These are phyloP conservation scores for Phialophora verrucosa DNA, from an alignment of 2,329 filamentous ascomycete species.

Conservation along the genomic window DNA sequence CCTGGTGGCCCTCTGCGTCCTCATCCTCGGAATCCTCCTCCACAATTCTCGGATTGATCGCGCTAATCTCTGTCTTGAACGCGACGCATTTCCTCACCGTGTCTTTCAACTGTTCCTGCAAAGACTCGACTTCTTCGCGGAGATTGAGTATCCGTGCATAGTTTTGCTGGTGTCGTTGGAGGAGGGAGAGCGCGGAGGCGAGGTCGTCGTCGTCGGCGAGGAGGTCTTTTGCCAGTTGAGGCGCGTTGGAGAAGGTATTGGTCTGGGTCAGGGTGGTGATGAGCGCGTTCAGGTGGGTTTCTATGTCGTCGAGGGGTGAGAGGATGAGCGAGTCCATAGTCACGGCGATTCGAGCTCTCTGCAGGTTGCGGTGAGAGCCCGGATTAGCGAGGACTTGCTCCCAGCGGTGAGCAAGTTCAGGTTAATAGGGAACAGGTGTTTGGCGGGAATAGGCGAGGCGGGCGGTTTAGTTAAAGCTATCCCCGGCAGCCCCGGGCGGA, in stretches of 20 bases:
- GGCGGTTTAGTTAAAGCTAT: background rate
- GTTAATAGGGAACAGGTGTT: conserved; percentile 10
- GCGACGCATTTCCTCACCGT: conserved; percentile 50
- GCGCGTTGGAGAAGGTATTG: conserved; percentile 51
- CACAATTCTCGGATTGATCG: conserved; percentile 43
- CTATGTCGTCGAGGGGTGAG: conserved; percentile 48
- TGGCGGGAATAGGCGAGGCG: background rate
- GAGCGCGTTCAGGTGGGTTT: conserved; percentile 51
- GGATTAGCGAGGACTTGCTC: background rate
- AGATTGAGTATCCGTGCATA: conserved; percentile 50
- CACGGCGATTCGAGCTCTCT: background rate
- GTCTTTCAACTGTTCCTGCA: conserved; percentile 50
- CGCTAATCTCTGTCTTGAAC: conserved; percentile 50
- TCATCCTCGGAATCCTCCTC: conserved; percentile 33
- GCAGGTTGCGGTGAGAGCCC: background rate
- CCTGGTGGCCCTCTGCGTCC: conserved; percentile 41
- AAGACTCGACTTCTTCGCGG: conserved; percentile 47
- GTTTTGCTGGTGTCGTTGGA: conserved; percentile 53
- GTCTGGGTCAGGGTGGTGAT: conserved; percentile 51
- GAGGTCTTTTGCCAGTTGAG: conserved; percentile 48
- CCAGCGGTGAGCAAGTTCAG: background rate
- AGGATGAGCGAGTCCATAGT: conserved; percentile 50
- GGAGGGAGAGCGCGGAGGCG: conserved; percentile 49
- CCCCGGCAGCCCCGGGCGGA: background rate
- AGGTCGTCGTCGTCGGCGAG: conserved; percentile 51